phyloP scores from a whole-genome alignment of 73 alveolate species.

The Paramecium bursaria region DNA sequence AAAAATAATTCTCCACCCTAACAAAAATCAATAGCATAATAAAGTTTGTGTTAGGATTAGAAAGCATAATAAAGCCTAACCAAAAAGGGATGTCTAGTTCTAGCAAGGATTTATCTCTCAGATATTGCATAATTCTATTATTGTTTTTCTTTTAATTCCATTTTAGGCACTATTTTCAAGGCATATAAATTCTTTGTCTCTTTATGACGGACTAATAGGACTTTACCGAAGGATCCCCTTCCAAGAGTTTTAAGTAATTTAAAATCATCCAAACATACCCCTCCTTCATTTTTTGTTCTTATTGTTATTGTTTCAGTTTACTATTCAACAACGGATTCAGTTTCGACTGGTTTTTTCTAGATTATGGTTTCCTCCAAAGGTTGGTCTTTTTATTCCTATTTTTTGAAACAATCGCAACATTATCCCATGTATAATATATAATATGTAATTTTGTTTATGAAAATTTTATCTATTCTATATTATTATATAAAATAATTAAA shows the following conservation, averaged over 20 bases:
- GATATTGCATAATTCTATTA: constrained; percentile 68
- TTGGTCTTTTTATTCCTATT: neutral
- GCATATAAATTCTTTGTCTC: constrained; percentile 75
- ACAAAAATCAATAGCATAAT: constrained; percentile 93
- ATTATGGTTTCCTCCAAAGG: neutral
- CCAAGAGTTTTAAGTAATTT: constrained; percentile 58
- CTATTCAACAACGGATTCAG: neutral
- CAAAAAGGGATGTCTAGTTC: constrained; percentile 88
- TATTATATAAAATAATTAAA: too few species aligned
- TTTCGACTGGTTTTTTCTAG: neutral
- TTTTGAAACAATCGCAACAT: constrained; percentile 43
- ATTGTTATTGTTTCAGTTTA: constrained; percentile 46
- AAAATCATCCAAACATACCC: constrained; percentile 83
- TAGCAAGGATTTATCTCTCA: constrained; percentile 87
- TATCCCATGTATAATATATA: constrained; percentile 35
- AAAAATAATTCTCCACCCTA: constrained; percentile 96
- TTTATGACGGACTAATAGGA: constrained; percentile 32
- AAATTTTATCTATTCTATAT: too few species aligned
- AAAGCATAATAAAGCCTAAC: constrained; percentile 93
- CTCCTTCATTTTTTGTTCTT: neutral
- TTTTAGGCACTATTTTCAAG: constrained; percentile 90
- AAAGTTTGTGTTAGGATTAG: constrained; percentile 89
- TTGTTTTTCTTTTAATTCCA: constrained; percentile 57
- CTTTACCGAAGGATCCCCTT: constrained; percentile 63
- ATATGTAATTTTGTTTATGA: too few species aligned